phyloP scores from a whole-genome alignment of 2,329 filamentous ascomycete species.

The Calonectria ilicicola region DNA sequence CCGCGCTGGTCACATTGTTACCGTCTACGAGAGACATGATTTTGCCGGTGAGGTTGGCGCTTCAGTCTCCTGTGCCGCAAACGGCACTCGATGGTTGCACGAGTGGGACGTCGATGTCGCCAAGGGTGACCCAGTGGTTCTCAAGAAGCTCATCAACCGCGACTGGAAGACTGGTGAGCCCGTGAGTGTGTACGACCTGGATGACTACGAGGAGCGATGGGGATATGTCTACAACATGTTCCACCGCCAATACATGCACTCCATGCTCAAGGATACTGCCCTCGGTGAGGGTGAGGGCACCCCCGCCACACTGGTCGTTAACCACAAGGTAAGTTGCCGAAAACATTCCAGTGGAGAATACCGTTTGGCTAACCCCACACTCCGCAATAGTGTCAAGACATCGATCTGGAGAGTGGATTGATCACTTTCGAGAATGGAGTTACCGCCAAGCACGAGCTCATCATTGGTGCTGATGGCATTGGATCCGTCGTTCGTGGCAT shows the following conservation, averaged over 20 bases:
- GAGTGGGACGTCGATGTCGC: slow-evolving; percentile 75
- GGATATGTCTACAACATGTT: slow-evolving; percentile 78
- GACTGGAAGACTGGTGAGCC: slow-evolving; percentile 78
- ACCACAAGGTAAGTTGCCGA: slow-evolving; percentile 59
- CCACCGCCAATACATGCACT: slow-evolving; percentile 76
- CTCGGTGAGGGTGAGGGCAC: slow-evolving; percentile 64
- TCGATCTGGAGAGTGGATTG: slow-evolving; percentile 63
- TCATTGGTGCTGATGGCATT: slow-evolving; percentile 76
- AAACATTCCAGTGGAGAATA: too few relatives aligned
- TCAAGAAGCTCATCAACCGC: slow-evolving; percentile 75
- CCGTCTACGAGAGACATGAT: slow-evolving; percentile 75
- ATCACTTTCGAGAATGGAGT: slow-evolving; percentile 67
- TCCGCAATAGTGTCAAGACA: slow-evolving; percentile 54
- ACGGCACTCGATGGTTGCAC: slow-evolving; percentile 76
- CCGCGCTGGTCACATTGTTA: slow-evolving; percentile 61
- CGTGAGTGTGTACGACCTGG: slow-evolving; percentile 72
- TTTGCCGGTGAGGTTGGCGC: slow-evolving; percentile 77
- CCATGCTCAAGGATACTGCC: slow-evolving; percentile 73
- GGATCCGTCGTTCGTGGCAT: slow-evolving; percentile 73
- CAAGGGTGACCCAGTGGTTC: slow-evolving; percentile 73
- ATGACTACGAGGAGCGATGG: slow-evolving; percentile 75
- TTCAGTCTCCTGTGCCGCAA: slow-evolving; percentile 76
- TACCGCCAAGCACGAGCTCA: slow-evolving; percentile 65
- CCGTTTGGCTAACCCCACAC: not conserved
- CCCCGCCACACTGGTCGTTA: slow-evolving; percentile 66